phyloP scores from a whole-genome alignment of 1,139 yeast species.

The Suhomyces choctaworum region DNA sequence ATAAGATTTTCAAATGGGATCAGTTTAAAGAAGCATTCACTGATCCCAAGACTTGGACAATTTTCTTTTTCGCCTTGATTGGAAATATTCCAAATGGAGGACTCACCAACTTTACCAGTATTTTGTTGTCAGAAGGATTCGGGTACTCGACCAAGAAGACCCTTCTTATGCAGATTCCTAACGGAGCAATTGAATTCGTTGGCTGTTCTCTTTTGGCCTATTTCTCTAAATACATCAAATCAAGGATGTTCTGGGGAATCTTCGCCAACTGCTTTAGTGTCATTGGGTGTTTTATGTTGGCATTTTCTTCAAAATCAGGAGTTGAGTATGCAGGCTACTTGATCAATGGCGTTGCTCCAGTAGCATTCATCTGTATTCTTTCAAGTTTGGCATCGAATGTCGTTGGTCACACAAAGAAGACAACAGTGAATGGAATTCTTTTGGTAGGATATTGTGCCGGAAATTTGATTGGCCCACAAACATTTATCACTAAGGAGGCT shows the following conservation, averaged over 20 bases:
- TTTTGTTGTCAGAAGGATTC: conserved; percentile 45
- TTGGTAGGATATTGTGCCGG: conserved; percentile 69
- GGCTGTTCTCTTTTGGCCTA: conserved; percentile 39
- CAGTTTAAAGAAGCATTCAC: conserved; percentile 57
- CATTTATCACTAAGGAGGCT: conserved; percentile 53
- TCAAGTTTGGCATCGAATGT: conserved; percentile 56
- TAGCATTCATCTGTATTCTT: conserved; percentile 50
- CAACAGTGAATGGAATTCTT: conserved; percentile 57
- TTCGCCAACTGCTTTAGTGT: conserved; percentile 37
- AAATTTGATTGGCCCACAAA: conserved; percentile 70
- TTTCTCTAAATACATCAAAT: conserved; percentile 10
- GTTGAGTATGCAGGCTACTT: conserved; percentile 15
- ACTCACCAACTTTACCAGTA: conserved; percentile 48
- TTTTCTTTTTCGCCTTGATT: conserved; percentile 38
- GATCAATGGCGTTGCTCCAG: conserved; percentile 26
- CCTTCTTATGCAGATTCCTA: conserved; percentile 37
- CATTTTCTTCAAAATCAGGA: conserved; percentile 37
- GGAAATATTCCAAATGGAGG: conserved; percentile 56
- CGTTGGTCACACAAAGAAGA: conserved; percentile 71
- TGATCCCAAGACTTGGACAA: conserved; percentile 47
- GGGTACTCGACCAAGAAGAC: conserved; percentile 42
- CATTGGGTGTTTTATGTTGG: conserved; percentile 47
- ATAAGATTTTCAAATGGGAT: conserved; percentile 49
- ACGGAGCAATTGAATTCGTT: conserved; percentile 40
- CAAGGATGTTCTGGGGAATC: conserved; percentile 45